Percentiles rank a stretch among this genome's conserved stretches.
phyloP scores from a whole-genome alignment of 2,329 filamentous ascomycete genomes.

The Eurotiales sp. region DNA sequence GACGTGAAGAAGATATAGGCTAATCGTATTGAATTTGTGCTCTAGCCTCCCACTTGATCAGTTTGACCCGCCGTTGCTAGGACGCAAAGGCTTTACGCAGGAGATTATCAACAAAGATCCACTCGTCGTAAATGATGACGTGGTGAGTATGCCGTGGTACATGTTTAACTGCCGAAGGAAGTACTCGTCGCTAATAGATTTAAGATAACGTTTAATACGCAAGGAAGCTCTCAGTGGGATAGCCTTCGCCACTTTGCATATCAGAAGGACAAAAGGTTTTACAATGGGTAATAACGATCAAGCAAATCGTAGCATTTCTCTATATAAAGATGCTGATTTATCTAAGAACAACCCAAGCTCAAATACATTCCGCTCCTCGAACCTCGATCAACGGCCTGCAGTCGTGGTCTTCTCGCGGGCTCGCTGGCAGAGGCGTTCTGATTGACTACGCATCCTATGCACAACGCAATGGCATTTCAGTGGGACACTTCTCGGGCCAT shows the following conservation, averaged over 20 bases:
- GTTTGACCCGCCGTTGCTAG: not conserved
- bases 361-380: not conserved
- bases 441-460: conserved; percentile 51
- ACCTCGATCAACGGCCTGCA: conserved; percentile 7
- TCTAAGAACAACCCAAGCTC: not conserved
- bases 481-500: conserved; percentile 41
- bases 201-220: not conserved
- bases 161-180: too few species aligned
- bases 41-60: not conserved
- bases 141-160: conserved; percentile 7
- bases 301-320: not conserved
- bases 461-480: conserved; percentile 35
- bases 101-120: not conserved
- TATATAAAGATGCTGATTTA: not conserved
- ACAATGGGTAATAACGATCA: not conserved
- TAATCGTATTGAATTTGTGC: too few species aligned
- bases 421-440: conserved; percentile 48
- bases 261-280: conserved; percentile 2
- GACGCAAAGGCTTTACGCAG: not conserved
- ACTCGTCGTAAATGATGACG: conserved; percentile 12
- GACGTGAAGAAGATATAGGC: too few species aligned
- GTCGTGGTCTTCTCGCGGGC: conserved; percentile 4
- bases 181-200: too few species aligned
- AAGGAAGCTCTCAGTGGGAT: not conserved
- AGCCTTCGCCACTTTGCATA: not conserved